Evolutionary conservation across 2,329 filamentous ascomycete genomes (phyloP).

Genomic region (Paracamarosporium sp.): DNA sequence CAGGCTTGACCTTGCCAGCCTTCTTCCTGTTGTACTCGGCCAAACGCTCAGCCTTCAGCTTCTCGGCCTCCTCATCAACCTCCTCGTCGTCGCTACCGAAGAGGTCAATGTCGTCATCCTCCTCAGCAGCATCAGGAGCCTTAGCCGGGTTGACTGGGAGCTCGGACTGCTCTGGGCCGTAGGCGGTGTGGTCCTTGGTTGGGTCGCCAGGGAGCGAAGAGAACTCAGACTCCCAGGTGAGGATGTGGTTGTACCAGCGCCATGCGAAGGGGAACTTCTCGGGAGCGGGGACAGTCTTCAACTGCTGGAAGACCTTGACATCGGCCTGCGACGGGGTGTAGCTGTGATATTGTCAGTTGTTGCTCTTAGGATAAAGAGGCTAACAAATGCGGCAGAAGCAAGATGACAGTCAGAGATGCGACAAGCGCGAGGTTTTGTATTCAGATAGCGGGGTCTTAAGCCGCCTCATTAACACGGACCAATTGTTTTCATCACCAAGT

Average conservation of each 20-base stretch:
- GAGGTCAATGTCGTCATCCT: constrained; percentile 82
- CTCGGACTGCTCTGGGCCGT: constrained; percentile 83
- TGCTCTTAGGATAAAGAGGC: constrained; percentile 17
- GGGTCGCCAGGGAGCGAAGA: constrained; percentile 88
- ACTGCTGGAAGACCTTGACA: constrained; percentile 91
- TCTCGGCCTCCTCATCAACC: constrained; percentile 74
- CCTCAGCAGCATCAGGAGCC: constrained; percentile 70
- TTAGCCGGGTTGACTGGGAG: constrained; percentile 85
- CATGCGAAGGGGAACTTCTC: constrained; percentile 92
- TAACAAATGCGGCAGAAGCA: constrained; percentile 18
- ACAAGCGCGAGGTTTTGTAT: constrained; percentile 75
- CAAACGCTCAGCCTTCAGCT: constrained; percentile 85
- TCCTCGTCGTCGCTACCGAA: constrained; percentile 93
- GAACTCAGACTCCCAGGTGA: constrained; percentile 92
- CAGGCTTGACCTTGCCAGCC: constrained; percentile 87
- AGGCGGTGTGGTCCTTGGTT: constrained; percentile 84
- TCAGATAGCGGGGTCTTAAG: constrained; percentile 89
- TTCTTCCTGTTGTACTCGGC: constrained; percentile 98
- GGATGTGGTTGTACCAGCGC: constrained; percentile 99
- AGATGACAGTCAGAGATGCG: constrained; percentile 73
- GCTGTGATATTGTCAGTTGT: constrained; percentile 49
- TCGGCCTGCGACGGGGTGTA: constrained; percentile 87
- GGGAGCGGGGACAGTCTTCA: constrained; percentile 76
- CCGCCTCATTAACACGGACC: constrained; percentile 96
- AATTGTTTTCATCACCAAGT: constrained; percentile 81